A percentile compares a stretch with the other conserved stretches of the same genome.
Conservation (phyloP, 2,329 filamentous ascomycete species). For the Aspergillus versicolor region DNA sequence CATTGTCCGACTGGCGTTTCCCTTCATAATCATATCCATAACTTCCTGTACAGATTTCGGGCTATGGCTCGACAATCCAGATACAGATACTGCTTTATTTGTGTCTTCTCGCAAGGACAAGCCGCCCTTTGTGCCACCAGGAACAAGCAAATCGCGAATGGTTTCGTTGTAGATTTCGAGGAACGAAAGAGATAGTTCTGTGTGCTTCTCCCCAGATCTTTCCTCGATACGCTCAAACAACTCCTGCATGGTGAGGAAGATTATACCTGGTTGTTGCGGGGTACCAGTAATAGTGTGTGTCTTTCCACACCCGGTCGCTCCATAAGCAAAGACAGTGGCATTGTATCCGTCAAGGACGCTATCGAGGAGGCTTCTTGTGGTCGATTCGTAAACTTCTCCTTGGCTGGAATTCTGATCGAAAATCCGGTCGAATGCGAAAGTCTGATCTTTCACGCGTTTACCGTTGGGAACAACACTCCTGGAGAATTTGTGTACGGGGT, state of each 20-base stretch:
- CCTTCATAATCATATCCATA: conserved; percentile 98
- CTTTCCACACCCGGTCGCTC: conserved; percentile 96
- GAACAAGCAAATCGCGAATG: conserved; percentile 90
- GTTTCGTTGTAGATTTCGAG: conserved; percentile 99
- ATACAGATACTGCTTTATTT: conserved; percentile 87
- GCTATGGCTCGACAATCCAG: conserved; percentile 85
- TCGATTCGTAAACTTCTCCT: conserved; percentile 91
- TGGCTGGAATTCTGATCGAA: conserved; percentile 96
- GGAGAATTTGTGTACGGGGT: conserved; percentile 82
- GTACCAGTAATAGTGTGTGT: conserved; percentile 97
- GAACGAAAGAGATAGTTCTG: conserved; percentile 89
- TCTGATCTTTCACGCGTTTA: conserved; percentile 95
- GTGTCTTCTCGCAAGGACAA: conserved; percentile 93
- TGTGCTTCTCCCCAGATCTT: conserved; percentile 77
- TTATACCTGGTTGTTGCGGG: conserved; percentile 89
- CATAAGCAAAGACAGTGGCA: conserved; percentile 97
- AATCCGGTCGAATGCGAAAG: conserved; percentile 93
- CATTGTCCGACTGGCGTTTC: conserved; percentile 92
- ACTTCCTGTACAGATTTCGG: conserved; percentile 91
- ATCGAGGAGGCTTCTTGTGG: conserved; percentile 84
- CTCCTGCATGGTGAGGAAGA: conserved; percentile 98
- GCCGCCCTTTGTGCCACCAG: conserved; percentile 75
- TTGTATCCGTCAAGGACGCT: conserved; percentile 97
- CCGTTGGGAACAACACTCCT: conserved; percentile 76
- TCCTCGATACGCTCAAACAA: conserved; percentile 96